Evolutionary conservation across 2,329 filamentous ascomycete species (phyloP), one percentile per base, ranked within the genome.

Genomic region (Xylaria polymorpha): DNA sequence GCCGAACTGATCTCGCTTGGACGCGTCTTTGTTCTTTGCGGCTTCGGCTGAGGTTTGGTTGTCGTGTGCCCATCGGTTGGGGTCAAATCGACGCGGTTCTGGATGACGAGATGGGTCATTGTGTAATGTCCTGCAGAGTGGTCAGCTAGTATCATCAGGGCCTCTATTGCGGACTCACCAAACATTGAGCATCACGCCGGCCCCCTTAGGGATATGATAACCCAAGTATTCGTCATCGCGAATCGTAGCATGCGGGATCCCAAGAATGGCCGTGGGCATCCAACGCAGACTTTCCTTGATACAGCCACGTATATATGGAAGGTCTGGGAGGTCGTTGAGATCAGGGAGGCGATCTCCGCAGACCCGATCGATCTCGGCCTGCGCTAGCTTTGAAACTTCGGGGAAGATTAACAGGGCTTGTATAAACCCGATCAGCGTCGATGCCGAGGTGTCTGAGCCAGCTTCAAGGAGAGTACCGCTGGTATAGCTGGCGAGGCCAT

Each of bases 271-370:
- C 0, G 79, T 78, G 0, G 84, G 81, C 74, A 83, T 81, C 83
- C 84, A 85, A 2, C 84, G 79, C 46, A 83, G 68, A 3, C 73
- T 77, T 69, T 87, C 85, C 56, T 86, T 85, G 58, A 85, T 77
- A 18, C 81, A 77, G 25, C 78, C 80, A 14, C 80, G 75, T 12
- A 85, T 78, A 67, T 87, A 87, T 0, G 83, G 84, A 5, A 87
- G 76, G 3, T 79, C 74, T 1, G 75, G 70, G 25, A 81, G 77
- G 66, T 87, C 85, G 0, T 79, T 72, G 64, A 83, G 79, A 1
- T 73, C 76, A 0, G 85, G 85, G 3, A 85, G 68, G 2, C 85
- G 78, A 7, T 80, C 75, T 2, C 85, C 83, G 12, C 84, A 76
- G 0, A 85, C 78, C 0, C 74, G 51, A 43, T 85, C 83, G 3